Evolutionary conservation across 805 yeast species (phyloP), one percentile per base, ranked within the genome.

Genomic region (Yarrowia porcina): DNA sequence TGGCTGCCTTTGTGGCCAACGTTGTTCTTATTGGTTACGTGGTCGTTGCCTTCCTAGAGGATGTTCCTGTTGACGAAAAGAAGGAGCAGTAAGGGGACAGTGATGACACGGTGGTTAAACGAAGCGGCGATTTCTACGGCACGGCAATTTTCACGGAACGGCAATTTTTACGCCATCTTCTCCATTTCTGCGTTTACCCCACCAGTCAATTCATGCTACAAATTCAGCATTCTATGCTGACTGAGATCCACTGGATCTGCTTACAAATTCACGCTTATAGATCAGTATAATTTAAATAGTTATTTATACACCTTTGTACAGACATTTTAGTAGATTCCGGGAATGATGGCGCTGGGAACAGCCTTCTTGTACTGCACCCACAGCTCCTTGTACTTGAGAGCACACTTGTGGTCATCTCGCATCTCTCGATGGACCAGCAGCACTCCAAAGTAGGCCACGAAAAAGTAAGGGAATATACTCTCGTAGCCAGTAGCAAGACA

Each of bases 331-430:
- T 91, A 93, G 7, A 94, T 75, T 69, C 86, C 91, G 4, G 99
- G 99, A 66, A 94, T 81, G 66, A 94, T 91, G 73, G 90, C 88
- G 74, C 87, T 93, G 15, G 97, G 97, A 32, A 94, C 99, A 67
- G 75, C 71, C 64, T 73, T 78, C 75, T 89, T 89, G 74, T 94
- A 94, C 74, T 87, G 85, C 61, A 78, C 82, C 99, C 99, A 94
- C 44, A 85, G 81, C 66, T 86, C 80, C 15, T 96, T 96, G 70
- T 94, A 94, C 77, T 94, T 94, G 32, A 75, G 83, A 38, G 86
- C 79, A 73, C 99, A 94, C 74, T 94, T 92, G 56, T 86, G 88
- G 70, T 93, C 98, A 75, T 94, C 99, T 74, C 99, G 83, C 27
- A 76, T 76, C 74, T 93, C 97, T 73, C 99, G 85, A 73, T 94